A percentile compares a stretch with the other conserved stretches of the same genome.
Conservation (phyloP, 768 basidiomycete genomes). For the Auriscalpium orientale region DNA sequence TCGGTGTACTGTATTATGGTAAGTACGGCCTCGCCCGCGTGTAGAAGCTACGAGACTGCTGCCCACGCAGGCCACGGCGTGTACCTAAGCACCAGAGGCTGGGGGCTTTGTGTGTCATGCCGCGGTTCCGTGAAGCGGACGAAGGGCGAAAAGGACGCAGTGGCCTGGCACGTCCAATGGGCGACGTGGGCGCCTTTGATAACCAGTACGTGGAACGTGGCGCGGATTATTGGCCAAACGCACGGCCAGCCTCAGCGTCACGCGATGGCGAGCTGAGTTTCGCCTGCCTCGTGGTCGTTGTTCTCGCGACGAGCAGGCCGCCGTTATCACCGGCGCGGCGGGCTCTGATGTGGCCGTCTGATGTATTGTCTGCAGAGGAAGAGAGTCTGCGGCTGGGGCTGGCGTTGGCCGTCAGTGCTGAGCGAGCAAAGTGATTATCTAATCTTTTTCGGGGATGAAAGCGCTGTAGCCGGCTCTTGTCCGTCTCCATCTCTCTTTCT, state of each 20-base stretch:
- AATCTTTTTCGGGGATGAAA: neutral
- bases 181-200: neutral
- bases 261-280: neutral
- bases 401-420: too few relatives aligned
- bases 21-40: neutral
- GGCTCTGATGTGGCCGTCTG: neutral
- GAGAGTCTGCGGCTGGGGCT: too few relatives aligned
- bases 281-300: neutral
- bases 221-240: neutral
- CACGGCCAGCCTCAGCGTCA: neutral
- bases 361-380: too few relatives aligned
- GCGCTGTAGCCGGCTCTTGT: constrained; percentile 7
- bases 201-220: neutral
- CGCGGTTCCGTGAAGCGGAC: neutral
- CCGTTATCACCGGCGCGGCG: neutral
- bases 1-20: too few relatives aligned
- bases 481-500: constrained; percentile 9
- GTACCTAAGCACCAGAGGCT: neutral
- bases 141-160: constrained; percentile 11
- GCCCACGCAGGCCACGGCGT: neutral
- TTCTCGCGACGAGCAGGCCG: neutral
- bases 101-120: neutral
- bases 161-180: neutral
- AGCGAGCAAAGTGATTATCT: neutral
- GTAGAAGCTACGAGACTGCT: neutral